phyloP scores from a whole-genome alignment of 2,329 filamentous ascomycete genomes.

The Seiridium cupressi region DNA sequence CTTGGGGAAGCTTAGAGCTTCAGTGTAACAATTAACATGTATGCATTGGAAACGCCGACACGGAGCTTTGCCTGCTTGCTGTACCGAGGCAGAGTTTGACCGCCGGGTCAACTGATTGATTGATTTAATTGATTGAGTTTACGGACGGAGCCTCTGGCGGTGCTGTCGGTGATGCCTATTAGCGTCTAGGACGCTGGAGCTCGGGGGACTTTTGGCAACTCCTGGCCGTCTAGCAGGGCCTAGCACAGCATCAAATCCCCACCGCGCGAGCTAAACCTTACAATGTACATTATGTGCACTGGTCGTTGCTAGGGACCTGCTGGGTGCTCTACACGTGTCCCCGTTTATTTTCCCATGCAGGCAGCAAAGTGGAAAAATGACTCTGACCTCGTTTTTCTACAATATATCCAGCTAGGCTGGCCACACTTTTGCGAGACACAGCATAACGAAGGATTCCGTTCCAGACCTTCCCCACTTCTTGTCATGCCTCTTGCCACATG shows the following conservation, averaged over 20 bases:
- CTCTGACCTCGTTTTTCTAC: neutral
- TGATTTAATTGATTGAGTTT: no score
- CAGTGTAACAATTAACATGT: neutral
- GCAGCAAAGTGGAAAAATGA: slow-evolving; percentile 6
- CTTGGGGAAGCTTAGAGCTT: neutral
- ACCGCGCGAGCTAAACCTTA: no score
- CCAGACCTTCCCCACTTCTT: neutral
- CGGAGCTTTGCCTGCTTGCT: no score
- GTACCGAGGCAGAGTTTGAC: no score
- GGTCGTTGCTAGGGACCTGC: neutral
- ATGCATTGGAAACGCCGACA: neutral
- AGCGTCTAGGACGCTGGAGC: no score
- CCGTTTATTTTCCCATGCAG: neutral
- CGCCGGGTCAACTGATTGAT: no score
- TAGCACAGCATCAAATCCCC: no score
- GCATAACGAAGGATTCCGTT: neutral
- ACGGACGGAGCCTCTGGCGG: no score
- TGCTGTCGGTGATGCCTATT: no score
- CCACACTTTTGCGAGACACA: neutral
- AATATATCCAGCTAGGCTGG: neutral
- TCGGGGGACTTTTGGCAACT: no score
- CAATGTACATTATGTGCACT: no score
- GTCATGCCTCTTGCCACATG: neutral
- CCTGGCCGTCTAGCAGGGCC: no score
- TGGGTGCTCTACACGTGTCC: neutral